Evolutionary conservation across 257 asterid species (phyloP), one percentile per base, ranked within the genome.

Genomic region (Solanum sitiens): DNA sequence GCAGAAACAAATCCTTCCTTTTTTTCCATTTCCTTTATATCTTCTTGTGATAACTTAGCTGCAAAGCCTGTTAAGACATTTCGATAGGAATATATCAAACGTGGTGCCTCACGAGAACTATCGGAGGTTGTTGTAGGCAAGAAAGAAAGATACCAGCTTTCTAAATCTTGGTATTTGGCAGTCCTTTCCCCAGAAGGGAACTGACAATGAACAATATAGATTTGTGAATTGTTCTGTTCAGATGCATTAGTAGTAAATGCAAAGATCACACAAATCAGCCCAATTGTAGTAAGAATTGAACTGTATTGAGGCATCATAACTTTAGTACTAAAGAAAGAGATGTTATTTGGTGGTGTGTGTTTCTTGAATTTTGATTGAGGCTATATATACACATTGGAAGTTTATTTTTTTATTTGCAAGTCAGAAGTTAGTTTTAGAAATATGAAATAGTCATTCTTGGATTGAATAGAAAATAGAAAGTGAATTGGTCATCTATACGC

Each of bases 171-270:
- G 35, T 86, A 77, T 33, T 6, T 13, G 23, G 23, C 4, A n/a
- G 61, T 7, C 5, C 53, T 3, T 4, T 72, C 77, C 10, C 30
- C 37, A 67, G 14, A 63, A 7, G 90, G 86, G 65, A 30, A 5
- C 35, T 83, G 87, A 35, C 91, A 89, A 37, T 89, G 91, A 44
- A 92, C 89, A 5, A 92, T 92, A 70, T 90, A 92, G 37, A 91
- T 84, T 33, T 90, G 71, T 11, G 86, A 39, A 56, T 35, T 45
- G 56, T 35, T 44, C 11, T 56, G 39, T 7, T 70, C 3, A 3
- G 40, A 4, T 70, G 76, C 76, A 70, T 70, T 32, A 30, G 76
- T 70, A 6, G 76, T 70, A 32, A 70, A 30, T 70, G 12, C 11
- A 32, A 30, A 32, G 23, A 32, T 6, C 40, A 70, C 76, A 70